Base-by-base conservation (phyloP, 306 rosid genomes). In the Fragaria vesca region DNA sequence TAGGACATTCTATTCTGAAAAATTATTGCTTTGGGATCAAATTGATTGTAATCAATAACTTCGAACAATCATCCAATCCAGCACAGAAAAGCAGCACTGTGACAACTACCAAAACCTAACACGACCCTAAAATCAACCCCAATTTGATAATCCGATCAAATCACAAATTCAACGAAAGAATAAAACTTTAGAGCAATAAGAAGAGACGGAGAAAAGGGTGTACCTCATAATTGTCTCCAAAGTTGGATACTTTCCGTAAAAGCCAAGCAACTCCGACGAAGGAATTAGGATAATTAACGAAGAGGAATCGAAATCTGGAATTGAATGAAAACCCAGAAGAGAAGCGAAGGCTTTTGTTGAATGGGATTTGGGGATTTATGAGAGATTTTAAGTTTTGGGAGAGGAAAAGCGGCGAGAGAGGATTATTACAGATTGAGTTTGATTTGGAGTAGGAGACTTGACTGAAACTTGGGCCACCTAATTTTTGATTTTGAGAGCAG, bases 261-360 rank as follows among this genome's bases (percentile, higher is more conserved):
- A 78, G 28, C 81, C 58, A 46, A 69, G 16, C 73, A 65, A 68
- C 54, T 24, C 66, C 9, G 63, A 73, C 54, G 6, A 76, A 73
- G 76, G 55, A 83, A 85, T 75, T 77, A 74, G 2, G 81, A 77
- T 72, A 20, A 70, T 40, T 46, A 11, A 32, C 17, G 26, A 46
- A 55, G 63, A 69, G 51, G 60, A 6, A 54, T 20, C 26, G 26
- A 51, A 12, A 76, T 69, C 67, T 32, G 72, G 48, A 32, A 54
- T 54, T 6, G 74, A 13, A 46, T 3, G 21, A 65, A 7, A 13
- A 28, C 58, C 80, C 67, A 21, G 5, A 45, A 57, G 36, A 18
- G 40, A 6, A 12, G 8, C 8, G 30, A 24, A 45, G 13, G 24
- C 0, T 61, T 30, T 61, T 28, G 38, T n/a, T n/a, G 5, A n/a